Conservation (phyloP, 139 green algal genomes). For the Chlorella sp. region DNA sequence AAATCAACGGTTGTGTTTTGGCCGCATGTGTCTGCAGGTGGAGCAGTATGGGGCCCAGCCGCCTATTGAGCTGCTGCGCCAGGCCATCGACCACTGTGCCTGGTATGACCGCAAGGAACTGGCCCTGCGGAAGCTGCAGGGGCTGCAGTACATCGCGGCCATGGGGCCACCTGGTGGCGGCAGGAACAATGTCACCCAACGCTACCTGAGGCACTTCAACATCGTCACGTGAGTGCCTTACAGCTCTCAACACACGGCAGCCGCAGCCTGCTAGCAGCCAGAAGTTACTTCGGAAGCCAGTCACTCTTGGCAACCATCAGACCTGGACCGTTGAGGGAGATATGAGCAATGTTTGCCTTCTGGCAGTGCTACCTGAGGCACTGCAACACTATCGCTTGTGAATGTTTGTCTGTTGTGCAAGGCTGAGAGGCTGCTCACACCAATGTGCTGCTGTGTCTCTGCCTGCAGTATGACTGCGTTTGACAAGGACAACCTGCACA, state of each 20-base stretch:
- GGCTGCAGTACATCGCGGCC: conserved; percentile 56
- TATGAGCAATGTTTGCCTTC: no score
- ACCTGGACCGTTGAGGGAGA: no score
- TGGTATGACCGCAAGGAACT: conserved; percentile 63
- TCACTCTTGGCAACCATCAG: no score
- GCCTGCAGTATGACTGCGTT: conserved; percentile 67
- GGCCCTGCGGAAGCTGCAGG: conserved; percentile 38
- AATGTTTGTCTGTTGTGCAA: conserved; percentile 46
- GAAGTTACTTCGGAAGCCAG: not conserved
- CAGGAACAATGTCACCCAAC: conserved; percentile 60
- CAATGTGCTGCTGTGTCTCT: no score
- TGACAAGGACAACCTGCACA: conserved; percentile 51
- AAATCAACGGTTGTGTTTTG: no score
- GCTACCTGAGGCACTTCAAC: conserved; percentile 60
- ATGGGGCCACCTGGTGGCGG: conserved; percentile 70
- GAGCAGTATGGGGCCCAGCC: conserved; percentile 67
- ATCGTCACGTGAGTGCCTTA: conserved; percentile 38
- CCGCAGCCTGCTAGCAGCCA: conserved; percentile 53
- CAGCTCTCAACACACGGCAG: conserved; percentile 41
- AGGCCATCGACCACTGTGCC: conserved; percentile 61
- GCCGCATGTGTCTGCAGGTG: no score
- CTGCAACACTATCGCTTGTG: no score
- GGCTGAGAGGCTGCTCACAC: no score
- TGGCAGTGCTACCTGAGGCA: no score
- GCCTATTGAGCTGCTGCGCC: conserved; percentile 71